A percentile compares a stretch with the other conserved stretches of the same genome.
phyloP scores from a whole-genome alignment of 108 stramenopile genomes.

The Fragilaria radians region DNA sequence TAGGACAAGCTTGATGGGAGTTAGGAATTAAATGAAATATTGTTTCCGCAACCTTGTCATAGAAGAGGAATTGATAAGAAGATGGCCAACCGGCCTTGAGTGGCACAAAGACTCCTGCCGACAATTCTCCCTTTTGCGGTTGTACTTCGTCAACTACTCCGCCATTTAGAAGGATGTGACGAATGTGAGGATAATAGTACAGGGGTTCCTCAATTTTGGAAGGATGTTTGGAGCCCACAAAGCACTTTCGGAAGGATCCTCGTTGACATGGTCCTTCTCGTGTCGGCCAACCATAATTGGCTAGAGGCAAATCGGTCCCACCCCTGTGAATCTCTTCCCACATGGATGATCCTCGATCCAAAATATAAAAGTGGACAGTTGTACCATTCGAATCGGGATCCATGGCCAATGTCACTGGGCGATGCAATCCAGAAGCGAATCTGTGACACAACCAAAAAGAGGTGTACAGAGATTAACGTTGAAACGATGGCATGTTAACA shows the following conservation, averaged over 20 bases:
- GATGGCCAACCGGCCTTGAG: slow-evolving; percentile 7
- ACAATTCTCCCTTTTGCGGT: slow-evolving; percentile 6
- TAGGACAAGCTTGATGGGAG: neutral
- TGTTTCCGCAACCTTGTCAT: slow-evolving; percentile 17
- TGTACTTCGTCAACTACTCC: too few relatives aligned
- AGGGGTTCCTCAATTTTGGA: slow-evolving; percentile 9
- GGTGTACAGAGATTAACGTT: too few relatives aligned
- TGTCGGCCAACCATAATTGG: slow-evolving; percentile 21
- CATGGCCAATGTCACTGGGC: slow-evolving; percentile 9
- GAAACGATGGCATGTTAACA: too few relatives aligned
- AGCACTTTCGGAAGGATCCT: slow-evolving; percentile 1
- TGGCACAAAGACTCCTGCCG: slow-evolving; percentile 19
- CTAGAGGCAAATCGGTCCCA: slow-evolving; percentile 12
- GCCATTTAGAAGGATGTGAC: neutral
- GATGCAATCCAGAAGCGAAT: slow-evolving; percentile 14
- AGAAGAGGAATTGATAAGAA: slow-evolving; percentile 4
- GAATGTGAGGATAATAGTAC: slow-evolving; percentile 15
- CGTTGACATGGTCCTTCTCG: slow-evolving; percentile 10
- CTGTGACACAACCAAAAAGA: too few relatives aligned
- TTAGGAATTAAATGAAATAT: slow-evolving; percentile 7
- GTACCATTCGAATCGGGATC: slow-evolving; percentile 7
- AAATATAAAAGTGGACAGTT: neutral
- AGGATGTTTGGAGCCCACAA: too few relatives aligned
- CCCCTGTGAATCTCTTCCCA: slow-evolving; percentile 21
- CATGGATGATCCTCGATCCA: slow-evolving; percentile 7